These are phyloP conservation scores for Xylariomycetidae sp. DNA, from an alignment of 2,329 filamentous ascomycete species.

Conservation along the genomic window DNA sequence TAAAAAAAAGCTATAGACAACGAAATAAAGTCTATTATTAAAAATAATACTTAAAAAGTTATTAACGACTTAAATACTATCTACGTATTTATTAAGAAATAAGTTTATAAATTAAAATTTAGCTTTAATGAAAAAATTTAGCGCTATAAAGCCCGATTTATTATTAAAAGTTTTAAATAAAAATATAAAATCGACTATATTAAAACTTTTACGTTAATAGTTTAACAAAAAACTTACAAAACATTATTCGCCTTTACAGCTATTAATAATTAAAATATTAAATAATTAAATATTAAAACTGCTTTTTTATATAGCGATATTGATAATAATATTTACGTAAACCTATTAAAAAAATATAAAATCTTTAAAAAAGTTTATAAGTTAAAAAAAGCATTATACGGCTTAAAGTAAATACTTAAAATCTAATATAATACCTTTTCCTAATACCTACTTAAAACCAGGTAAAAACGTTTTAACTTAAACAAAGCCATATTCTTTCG, in stretches of 20 bases:
- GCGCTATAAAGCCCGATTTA: too few species aligned
- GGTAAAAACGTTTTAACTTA: too few species aligned
- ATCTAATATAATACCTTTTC: slow-evolving; percentile 2
- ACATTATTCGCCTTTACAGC: background rate
- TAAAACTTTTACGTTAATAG: slow-evolving; percentile 1
- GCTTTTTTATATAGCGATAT: background rate
- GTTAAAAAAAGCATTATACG: background rate
- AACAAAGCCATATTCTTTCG: too few species aligned
- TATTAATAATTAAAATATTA: background rate
- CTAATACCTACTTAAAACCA: background rate
- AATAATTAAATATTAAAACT: slow-evolving; percentile 1
- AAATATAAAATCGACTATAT: background rate
- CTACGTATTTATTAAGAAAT: too few species aligned
- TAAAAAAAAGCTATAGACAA: too few species aligned
- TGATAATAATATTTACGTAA: slow-evolving; percentile 1
- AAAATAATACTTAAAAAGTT: slow-evolving; percentile 6
- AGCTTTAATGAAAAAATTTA: too few species aligned
- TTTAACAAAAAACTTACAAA: background rate
- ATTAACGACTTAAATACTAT: too few species aligned
- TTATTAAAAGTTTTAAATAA: slow-evolving; percentile 1
- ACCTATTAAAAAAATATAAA: background rate
- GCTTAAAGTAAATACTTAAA: slow-evolving; percentile 1
- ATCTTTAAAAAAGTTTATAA: background rate
- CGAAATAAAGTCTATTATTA: slow-evolving; percentile 8
- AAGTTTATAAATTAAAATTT: too few species aligned